Evolutionary conservation across 2,329 filamentous ascomycete species (phyloP).

Genomic region (Diplodia seriata): DNA sequence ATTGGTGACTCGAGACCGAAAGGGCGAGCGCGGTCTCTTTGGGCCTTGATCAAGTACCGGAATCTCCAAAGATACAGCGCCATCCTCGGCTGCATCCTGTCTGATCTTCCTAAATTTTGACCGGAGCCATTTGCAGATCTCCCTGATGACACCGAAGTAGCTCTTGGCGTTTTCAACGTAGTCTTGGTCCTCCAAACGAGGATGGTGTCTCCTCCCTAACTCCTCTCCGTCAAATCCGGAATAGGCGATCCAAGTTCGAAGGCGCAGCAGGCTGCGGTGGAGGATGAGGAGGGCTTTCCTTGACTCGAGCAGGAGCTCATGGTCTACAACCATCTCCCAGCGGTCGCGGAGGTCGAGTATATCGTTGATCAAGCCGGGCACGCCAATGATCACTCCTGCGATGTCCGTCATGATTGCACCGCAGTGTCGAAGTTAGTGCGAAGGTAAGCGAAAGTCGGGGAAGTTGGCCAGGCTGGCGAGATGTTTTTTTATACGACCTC

Average conservation of each 20-base stretch:
- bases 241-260: not conserved
- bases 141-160: not conserved
- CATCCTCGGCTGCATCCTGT: not conserved
- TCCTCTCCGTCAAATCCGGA: not conserved
- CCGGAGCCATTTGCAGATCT: not conserved
- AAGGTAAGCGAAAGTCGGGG: too few relatives aligned
- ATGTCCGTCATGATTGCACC: not conserved
- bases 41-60: too few relatives aligned
- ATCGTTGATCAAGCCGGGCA: constrained; percentile 4
- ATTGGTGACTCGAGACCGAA: too few relatives aligned
- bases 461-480: too few relatives aligned
- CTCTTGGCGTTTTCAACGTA: not conserved
- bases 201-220: not conserved
- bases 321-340: not conserved
- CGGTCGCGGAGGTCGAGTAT: not conserved
- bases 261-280: not conserved
- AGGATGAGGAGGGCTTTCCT: not conserved
- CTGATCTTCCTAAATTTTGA: not conserved
- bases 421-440: too few relatives aligned
- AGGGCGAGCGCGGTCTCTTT: too few relatives aligned
- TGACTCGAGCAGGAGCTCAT: not conserved
- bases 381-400: not conserved
- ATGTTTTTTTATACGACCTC: too few relatives aligned
- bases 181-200: not conserved
- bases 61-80: not conserved